Evolutionary conservation across 306 rosid species (phyloP).

Genomic region (Luffa acutangula): DNA sequence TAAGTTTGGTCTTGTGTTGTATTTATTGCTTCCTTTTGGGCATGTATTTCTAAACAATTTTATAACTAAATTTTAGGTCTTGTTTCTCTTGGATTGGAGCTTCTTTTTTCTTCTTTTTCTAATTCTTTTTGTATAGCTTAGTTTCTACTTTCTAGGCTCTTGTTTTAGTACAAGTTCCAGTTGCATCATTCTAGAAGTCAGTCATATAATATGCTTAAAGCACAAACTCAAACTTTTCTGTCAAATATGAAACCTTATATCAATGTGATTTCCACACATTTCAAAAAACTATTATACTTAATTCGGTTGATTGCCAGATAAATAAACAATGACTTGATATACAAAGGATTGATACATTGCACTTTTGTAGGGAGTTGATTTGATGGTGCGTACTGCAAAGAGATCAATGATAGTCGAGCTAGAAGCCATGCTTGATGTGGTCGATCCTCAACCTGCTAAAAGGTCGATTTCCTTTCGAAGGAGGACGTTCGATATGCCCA

Average conservation of each 20-base stretch:
- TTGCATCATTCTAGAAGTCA: not conserved
- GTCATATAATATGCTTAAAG: not conserved
- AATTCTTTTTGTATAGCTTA: not conserved
- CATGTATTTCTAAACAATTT: not conserved
- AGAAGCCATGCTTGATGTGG: constrained; percentile 85
- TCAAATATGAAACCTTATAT: not conserved
- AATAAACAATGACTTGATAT: not conserved
- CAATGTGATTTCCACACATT: not conserved
- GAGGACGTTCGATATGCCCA: constrained; percentile 85
- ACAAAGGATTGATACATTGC: not conserved
- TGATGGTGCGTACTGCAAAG: constrained; percentile 67
- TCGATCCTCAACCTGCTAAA: constrained; percentile 73
- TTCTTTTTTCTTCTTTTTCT: not conserved
- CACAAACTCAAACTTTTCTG: not conserved
- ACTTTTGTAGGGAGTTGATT: constrained; percentile 48
- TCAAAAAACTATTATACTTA: not conserved
- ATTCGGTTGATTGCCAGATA: not conserved
- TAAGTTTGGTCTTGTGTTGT: not conserved
- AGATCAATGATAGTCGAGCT: constrained; percentile 79
- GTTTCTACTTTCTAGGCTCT: not conserved
- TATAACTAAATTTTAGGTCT: not conserved
- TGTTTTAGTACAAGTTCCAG: not conserved
- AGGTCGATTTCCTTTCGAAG: constrained; percentile 58
- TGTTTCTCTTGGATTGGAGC: not conserved
- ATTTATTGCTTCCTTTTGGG: not conserved